phyloP scores from a whole-genome alignment of 306 rosid species.

The Begonia fuchsioides region DNA sequence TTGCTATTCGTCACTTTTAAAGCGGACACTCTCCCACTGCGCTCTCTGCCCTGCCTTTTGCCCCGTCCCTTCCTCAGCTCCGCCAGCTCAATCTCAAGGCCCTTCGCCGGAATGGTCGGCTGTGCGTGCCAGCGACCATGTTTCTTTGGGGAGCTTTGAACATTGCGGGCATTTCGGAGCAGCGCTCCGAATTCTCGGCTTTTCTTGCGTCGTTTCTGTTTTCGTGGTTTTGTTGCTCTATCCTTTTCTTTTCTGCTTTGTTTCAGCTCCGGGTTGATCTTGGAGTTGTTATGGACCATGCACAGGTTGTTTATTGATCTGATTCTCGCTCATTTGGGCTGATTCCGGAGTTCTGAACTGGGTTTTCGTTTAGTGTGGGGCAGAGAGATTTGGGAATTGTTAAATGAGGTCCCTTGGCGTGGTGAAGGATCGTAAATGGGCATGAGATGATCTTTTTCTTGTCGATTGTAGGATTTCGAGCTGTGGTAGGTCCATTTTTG shows the following conservation, averaged over 20 bases:
- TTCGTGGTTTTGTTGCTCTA: not conserved
- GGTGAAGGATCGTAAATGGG: not conserved
- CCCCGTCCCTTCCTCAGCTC: not conserved
- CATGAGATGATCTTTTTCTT: not conserved
- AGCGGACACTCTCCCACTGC: not conserved
- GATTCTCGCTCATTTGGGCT: not conserved
- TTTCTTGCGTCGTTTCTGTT: not conserved
- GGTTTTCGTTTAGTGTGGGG: not conserved
- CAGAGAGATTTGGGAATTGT: not conserved
- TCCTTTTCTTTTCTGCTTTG: not conserved
- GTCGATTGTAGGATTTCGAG: not conserved
- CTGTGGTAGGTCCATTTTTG: too few relatives aligned
- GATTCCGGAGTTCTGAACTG: not conserved
- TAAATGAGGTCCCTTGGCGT: not conserved
- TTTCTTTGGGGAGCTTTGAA: not conserved
- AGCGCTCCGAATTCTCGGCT: not conserved
- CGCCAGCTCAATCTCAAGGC: not conserved
- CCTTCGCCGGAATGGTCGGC: not conserved
- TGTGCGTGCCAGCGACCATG: not conserved
- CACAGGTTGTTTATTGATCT: not conserved
- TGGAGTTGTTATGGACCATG: not conserved
- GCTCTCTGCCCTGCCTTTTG: not conserved
- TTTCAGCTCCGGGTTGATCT: not conserved
- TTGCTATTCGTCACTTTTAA: not conserved
- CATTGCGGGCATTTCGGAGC: not conserved